These are phyloP conservation scores for Coemansia linderi DNA, from an alignment of 371 early-diverging fungal species.

Conservation along the genomic window DNA sequence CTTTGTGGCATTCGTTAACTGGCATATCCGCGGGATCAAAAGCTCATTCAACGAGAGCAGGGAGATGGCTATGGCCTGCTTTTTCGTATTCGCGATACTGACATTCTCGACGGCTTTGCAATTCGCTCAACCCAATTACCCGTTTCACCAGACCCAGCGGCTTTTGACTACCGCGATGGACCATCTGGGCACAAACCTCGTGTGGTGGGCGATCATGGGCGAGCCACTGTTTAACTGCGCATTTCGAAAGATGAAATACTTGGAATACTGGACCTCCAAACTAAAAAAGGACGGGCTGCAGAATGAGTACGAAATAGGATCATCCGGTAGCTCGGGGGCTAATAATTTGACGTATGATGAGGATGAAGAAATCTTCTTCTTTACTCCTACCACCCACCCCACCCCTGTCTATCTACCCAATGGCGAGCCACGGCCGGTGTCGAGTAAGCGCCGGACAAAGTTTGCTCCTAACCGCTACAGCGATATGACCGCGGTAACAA, in stretches of 20 bases:
- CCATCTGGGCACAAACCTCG: conserved; percentile 31
- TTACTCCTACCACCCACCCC: conserved; percentile 5
- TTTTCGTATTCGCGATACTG: conserved; percentile 27
- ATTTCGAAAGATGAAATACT: conserved; percentile 20
- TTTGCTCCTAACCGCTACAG: conserved; percentile 24
- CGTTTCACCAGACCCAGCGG: conserved; percentile 25
- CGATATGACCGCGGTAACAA: neutral
- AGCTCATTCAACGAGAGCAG: conserved; percentile 50
- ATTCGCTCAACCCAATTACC: conserved; percentile 22
- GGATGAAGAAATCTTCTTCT: conserved; percentile 27
- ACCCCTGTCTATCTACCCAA: conserved; percentile 23
- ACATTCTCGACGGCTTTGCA: conserved; percentile 30
- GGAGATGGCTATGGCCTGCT: conserved; percentile 33
- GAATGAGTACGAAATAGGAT: conserved; percentile 26
- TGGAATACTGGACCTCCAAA: conserved; percentile 29
- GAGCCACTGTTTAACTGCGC: conserved; percentile 30
- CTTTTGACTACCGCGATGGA: conserved; percentile 32
- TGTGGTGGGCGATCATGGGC: conserved; percentile 49
- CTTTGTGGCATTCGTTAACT: conserved; percentile 32
- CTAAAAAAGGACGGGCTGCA: conserved; percentile 35
- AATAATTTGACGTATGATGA: conserved; percentile 10
- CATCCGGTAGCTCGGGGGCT: neutral
- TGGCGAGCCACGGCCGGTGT: conserved; percentile 24
- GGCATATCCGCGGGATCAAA: conserved; percentile 47
- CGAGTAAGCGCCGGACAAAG: neutral